Evolutionary conservation across 257 asterid species (phyloP), one percentile per base, ranked within the genome.

Genomic region (Nicotiana sylvestris): DNA sequence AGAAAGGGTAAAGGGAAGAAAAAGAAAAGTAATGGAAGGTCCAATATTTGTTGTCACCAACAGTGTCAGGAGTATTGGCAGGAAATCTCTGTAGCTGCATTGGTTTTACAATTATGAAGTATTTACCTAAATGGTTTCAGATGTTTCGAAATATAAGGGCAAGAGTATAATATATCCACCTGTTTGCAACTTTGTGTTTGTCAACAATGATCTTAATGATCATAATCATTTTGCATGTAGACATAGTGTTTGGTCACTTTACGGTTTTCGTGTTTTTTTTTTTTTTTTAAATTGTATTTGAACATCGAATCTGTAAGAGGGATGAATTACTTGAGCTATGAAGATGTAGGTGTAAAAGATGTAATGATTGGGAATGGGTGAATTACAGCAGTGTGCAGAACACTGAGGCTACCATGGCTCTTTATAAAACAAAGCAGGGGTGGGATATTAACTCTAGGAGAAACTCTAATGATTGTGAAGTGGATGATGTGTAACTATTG

Each of bases 371-470:
- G 79, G 62, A 74, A 74, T 74, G 61, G 61, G 62, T 49, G 37
- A 72, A 5, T 72, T 27, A 46, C 37, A 12, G 32, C 25, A 74
- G 49, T 49, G 43, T 74, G 79, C 62, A 74, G 62, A 33, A 49
- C 62, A 49, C 79, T 6, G 15, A 74, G 43, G 15, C 62, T 25
- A 74, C 43, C 25, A 1, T 25, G 79, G 43, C 79, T 57, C 79
- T 25, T 39, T 27, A 49, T 60, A 27, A 74, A 74, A 74, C 62
- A 74, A 37, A 12, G 62, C 62, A 13, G 25, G 35, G 9, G n/a
- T 49, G 79, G 62, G 60, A 74, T 21, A 49, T 49, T 49, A 74
- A 25, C 79, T 72, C 60, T 74, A 74, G 79, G 62, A 74, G 62
- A 74, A 74, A 25, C 79, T 72, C 35, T 70, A 70, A 39, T 70